Evolutionary conservation across 2,329 filamentous ascomycete species (phyloP), one percentile per base, ranked within the genome.

Genomic region (Gaeumannomyces tritici): DNA sequence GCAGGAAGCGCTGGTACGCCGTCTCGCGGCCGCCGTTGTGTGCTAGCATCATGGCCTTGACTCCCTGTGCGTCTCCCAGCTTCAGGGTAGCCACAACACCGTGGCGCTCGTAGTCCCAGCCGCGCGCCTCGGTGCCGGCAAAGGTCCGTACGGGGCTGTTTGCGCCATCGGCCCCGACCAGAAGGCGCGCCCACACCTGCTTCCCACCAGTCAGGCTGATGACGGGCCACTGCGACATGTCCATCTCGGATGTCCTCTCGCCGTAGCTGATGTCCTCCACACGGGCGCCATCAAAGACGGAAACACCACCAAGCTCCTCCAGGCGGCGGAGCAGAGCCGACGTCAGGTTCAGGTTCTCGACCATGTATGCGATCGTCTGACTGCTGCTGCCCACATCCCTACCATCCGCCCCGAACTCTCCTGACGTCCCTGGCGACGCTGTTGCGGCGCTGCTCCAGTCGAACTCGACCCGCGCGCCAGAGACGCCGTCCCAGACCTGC

Each of bases 401-500:
- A 3, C 55, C 55, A 4, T 26, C 51, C 21, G 51, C 31, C 5
- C 35, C 47, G 6, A 29, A 4, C 26, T 24, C 24, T 12, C 27
- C 55, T 29, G 59, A 33, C 55, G 77, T 74, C 68, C 76, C 75
- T 57, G 76, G 72, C 59, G 75, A 72, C 64, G 66, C 65, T 69
- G 80, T 78, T 51, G 77, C 72, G 56, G 71, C 73, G 6, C 77
- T 77, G 27, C 75, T 75, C 88, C 88, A 90, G 76, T 95, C 90
- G 74, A 99, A 99, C 68, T 91, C 89, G 72, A 99, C 95, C 68
- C 88, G 85, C 47, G 92, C 90, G 64, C 87, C 92, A 55, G 89
- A 90, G 63, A 96, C 85, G 65, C 93, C 96, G 73, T 99, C 95
- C 95, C 96, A 99, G 35, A 98, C 95, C 73, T 96, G 89, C 95